phyloP scores from a whole-genome alignment of 306 rosid species.

The Prunus davidiana region DNA sequence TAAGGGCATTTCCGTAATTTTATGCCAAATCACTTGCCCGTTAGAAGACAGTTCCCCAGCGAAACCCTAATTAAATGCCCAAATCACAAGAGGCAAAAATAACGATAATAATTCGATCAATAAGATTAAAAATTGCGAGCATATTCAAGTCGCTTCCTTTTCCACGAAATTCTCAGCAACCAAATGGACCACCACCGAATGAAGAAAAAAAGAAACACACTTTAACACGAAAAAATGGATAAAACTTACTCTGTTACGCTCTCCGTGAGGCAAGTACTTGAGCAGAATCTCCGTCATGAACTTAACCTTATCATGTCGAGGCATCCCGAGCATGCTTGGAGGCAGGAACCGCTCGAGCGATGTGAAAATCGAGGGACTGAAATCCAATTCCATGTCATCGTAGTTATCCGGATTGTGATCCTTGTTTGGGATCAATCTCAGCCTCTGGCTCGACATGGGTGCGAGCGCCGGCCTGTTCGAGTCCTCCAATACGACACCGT shows the following conservation, averaged over 20 bases:
- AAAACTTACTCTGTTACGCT: constrained; percentile 60
- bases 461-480: constrained; percentile 9
- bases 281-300: constrained; percentile 65
- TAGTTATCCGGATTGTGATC: constrained; percentile 75
- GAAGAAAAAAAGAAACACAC: neutral
- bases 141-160: neutral
- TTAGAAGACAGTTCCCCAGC: neutral
- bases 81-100: neutral
- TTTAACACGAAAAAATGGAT: neutral
- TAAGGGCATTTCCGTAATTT: constrained; percentile 21
- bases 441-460: constrained; percentile 31
- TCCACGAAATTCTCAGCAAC: constrained; percentile 1
- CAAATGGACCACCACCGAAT: neutral
- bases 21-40: constrained; percentile 8
- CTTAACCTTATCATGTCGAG: constrained; percentile 60
- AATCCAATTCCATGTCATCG: constrained; percentile 68
- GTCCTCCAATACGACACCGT: constrained; percentile 14
- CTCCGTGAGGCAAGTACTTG: constrained; percentile 62
- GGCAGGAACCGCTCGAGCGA: constrained; percentile 71
- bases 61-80: constrained; percentile 16
- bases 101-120: neutral
- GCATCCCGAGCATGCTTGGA: constrained; percentile 39
- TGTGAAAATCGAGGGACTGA: constrained; percentile 62
- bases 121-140: neutral
- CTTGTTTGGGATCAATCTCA: constrained; percentile 45